Evolutionary conservation across 2,329 filamentous ascomycete species (phyloP), one percentile per base, ranked within the genome.

Genomic region (Hawksworthiomyces lignivorus): DNA sequence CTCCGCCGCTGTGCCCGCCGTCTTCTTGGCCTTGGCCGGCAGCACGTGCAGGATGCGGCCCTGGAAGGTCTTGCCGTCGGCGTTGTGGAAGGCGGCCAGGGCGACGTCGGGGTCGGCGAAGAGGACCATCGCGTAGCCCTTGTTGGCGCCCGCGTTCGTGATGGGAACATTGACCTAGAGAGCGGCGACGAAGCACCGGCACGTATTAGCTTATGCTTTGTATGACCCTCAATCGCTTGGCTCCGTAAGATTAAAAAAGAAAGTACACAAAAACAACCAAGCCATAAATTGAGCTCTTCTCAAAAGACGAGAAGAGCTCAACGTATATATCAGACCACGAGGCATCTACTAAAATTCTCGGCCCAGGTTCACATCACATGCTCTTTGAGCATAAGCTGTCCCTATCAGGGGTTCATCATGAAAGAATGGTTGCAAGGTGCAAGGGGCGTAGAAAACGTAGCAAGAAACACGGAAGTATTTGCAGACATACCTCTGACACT

Each of bases 271-370:
- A 30, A 35, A 32, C 34, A 38, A 34, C 28, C 33, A 35, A 30
- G n/a, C n/a, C n/a, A n/a, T n/a, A n/a, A n/a, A n/a, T n/a, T n/a
- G n/a, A n/a, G n/a, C n/a, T n/a, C n/a, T n/a, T n/a, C n/a, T n/a
- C n/a, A n/a, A n/a, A n/a, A n/a, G n/a, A n/a, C n/a, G n/a, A n/a
- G n/a, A n/a, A n/a, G n/a, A n/a, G n/a, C n/a, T n/a, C 24, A 26
- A 8, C 12, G 24, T 30, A 39, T 18, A 15, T 39, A 17, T 89
- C 84, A 92, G 87, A 76, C 70, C 66, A 83, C 87, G 81, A 89
- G 84, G 87, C 86, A 95, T 97, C 90, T 98, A 98, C 92, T 96
- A 98, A 95, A 94, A 95, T 92, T 84, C 77, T 87, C 82, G 88
- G 82, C 82, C 83, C 81, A 79, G 69, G 65, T 74, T 87, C 72